Base-by-base conservation (phyloP, 2,329 filamentous ascomycete species). In the Neodidymelliopsis sp. region DNA sequence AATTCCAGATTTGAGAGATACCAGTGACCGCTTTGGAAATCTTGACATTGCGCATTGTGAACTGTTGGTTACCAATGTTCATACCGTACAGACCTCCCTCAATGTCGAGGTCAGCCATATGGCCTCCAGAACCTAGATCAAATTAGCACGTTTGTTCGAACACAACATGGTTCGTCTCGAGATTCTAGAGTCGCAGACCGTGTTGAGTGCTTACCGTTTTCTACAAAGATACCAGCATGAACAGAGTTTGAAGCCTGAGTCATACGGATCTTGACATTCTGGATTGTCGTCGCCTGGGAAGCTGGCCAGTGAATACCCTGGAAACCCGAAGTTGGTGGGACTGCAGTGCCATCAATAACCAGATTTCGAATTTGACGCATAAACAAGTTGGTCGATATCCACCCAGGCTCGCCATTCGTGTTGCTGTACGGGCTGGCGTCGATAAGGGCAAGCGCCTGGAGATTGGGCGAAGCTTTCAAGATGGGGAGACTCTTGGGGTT, bases 281-380 rank as follows among this genome's bases (percentile, higher is more conserved):
- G 76, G 9, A 79, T 67, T 16, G 71, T 76, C 1, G 77, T 79
- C 10, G 75, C 75, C 51, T 79, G 77, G 13, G 73, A 75, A 16
- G 74, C 74, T 10, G 75, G 75, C 77, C 77, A 79, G 50, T 79
- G 77, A 20, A 79, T 74, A 49, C 74, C 76, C 16, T 80, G 75
- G 2, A 79, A 77, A 2, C 74, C 69, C 10, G 67, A 74, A 4
- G 68, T 60, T 0, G 79, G 65, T 33, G 78, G 72, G 3, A 84
- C 75, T 5, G 73, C 72, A 2, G 80, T 84, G 25, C 80, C 70
- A 63, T 89, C 86, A n/a, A 73, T 68, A 48, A 84, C 75, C 47
- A 90, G 77, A 62, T 90, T 89, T 8, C 85, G 78, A 49, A 89
- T 80, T 54, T 85, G 82, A 23, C 85, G 78, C 59, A 79, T 83